Base-by-base conservation (phyloP, 305 asterid species). In the Fraxinus sp. region DNA sequence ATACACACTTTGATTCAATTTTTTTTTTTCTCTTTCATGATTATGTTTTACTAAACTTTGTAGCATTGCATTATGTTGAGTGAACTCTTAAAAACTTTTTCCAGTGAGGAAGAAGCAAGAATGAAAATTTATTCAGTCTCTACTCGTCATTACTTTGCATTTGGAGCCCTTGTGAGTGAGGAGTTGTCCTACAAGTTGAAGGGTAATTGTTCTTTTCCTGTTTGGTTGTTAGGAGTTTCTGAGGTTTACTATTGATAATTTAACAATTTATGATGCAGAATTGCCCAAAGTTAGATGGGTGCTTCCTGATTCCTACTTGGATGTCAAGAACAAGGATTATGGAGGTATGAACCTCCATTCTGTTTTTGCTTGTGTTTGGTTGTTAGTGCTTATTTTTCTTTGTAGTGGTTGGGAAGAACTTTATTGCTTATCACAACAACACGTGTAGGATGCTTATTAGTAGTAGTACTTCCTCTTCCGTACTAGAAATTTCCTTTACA, bases 231-330 rank as follows among this genome's bases (percentile, higher is more conserved):
- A 35, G 16, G 8, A 52, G 7, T 18, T 49, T 24, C 1, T 2
- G 22, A 39, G 71, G 18, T 59, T 14, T 4, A 26, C 57, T 94
- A 97, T 80, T 80, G 62, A 64, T 28, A 28, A 68, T 78, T 35
- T 52, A 35, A 74, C 52, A 62, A 77, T 62, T 77, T 62, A 16
- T 77, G 84, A 37, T 90, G 89, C 91, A 96, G 98, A 96, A 22
- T 73, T 96, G 78, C 94, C 94, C 0, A 83, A 37, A 20, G 99
- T 96, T 75, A 85, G 97, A 4, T 96, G 99, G 99, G 98, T 97
- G 86, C 98, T 94, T 80, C 99, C 99, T 20, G 99, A 97, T 88
- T 97, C 99, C 4, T 97, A 93, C 88, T 78, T 96, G 91, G 96
- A 96, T 88, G 99, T 94, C 7, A 94, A 14, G 83, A 92, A 97